Conservation (phyloP, 2,329 filamentous ascomycete genomes). For the Neurospora sp. region DNA sequence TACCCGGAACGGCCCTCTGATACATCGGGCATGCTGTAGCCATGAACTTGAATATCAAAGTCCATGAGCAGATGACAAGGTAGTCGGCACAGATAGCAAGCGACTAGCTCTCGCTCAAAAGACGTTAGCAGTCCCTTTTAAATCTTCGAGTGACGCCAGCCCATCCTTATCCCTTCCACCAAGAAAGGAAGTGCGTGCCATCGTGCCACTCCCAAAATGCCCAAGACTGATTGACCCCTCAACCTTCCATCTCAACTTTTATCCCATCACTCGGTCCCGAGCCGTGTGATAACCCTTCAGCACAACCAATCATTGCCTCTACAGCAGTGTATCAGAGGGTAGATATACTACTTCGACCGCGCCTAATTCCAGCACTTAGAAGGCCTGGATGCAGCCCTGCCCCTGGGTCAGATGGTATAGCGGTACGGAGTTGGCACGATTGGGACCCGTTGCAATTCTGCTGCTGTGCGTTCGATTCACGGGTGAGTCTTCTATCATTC, state of each 20-base stretch:
- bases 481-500: background rate
- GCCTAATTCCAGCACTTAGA: background rate
- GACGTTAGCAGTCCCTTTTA: background rate
- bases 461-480: background rate
- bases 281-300: background rate
- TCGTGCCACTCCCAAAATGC: background rate
- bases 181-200: background rate
- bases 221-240: background rate
- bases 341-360: background rate
- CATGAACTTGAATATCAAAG: background rate
- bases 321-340: background rate
- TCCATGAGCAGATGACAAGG: background rate
- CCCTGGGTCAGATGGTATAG: background rate
- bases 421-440: background rate
- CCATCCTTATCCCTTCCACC: background rate
- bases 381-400: background rate
- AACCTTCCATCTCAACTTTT: background rate
- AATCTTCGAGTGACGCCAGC: background rate
- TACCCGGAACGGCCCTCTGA: background rate
- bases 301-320: background rate
- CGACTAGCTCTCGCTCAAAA: background rate
- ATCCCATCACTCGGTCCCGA: background rate
- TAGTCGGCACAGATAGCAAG: background rate
- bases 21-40: background rate
- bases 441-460: background rate